Percentiles rank a stretch among this genome's conserved stretches.
Conservation (phyloP, 768 basidiomycete genomes). For the Rhodotorula paludigena region DNA sequence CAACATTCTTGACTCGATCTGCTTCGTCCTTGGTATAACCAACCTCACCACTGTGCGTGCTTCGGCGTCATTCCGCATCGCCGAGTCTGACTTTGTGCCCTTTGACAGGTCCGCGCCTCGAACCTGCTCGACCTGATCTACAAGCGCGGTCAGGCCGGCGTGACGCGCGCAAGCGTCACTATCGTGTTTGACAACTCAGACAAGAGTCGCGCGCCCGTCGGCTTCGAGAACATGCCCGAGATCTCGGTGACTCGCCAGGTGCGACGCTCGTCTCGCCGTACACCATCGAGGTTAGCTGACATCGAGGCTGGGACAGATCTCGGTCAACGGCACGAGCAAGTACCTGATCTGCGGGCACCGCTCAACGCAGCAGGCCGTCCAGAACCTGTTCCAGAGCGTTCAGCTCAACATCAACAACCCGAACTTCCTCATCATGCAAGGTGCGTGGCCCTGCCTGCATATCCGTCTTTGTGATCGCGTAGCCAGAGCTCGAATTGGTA, state of each 20-base stretch:
- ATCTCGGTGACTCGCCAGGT: slow-evolving; percentile 97
- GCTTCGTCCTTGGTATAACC: slow-evolving; percentile 95
- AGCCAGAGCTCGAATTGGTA: no score
- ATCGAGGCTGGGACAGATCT: slow-evolving; percentile 58
- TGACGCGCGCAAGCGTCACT: slow-evolving; percentile 94
- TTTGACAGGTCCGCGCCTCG: slow-evolving; percentile 76
- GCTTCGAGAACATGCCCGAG: slow-evolving; percentile 71
- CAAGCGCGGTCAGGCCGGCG: slow-evolving; percentile 95
- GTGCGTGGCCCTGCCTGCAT: slow-evolving; percentile 44
- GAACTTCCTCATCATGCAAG: slow-evolving; percentile 99
- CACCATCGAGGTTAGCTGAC: not conserved
- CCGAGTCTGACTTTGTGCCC: not conserved
- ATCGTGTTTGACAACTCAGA: slow-evolving; percentile 99
- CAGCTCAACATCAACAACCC: slow-evolving; percentile 99
- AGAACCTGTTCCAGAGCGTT: slow-evolving; percentile 89
- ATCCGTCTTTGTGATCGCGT: no score
- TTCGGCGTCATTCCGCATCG: not conserved
- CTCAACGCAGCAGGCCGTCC: slow-evolving; percentile 72
- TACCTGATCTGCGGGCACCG: slow-evolving; percentile 96
- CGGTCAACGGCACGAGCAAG: slow-evolving; percentile 86
- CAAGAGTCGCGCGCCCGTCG: slow-evolving; percentile 71
- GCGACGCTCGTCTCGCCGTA: slow-evolving; percentile 35
- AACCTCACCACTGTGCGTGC: slow-evolving; percentile 82
- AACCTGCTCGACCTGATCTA: slow-evolving; percentile 98
- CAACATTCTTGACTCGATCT: slow-evolving; percentile 98